Evolutionary conservation across 139 green algal species (phyloP).

Genomic region (Closterium sp.): DNA sequence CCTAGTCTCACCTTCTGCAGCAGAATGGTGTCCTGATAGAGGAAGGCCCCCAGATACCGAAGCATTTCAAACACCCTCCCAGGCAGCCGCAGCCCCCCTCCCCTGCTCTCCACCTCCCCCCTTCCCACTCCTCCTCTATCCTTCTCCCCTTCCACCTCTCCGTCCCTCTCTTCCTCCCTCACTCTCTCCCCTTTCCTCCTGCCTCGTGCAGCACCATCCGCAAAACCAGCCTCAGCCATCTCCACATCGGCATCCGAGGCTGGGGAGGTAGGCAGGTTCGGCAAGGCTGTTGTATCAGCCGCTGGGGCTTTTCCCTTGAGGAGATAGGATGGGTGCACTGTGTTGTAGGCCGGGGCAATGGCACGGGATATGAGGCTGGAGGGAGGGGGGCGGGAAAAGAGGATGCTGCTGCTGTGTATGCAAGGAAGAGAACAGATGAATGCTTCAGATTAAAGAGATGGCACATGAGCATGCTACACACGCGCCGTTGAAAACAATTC

Average conservation of each 20-base stretch:
- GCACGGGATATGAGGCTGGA: not conserved
- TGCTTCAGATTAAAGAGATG: too few relatives aligned
- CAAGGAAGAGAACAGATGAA: too few relatives aligned
- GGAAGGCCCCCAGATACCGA: conserved; percentile 33
- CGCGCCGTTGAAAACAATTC: not conserved
- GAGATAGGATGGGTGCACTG: not conserved
- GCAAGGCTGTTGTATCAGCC: too few relatives aligned
- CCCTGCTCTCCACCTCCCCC: not conserved
- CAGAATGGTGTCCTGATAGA: conserved; percentile 36
- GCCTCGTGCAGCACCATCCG: not conserved
- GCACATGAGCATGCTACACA: too few relatives aligned
- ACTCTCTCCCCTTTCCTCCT: not conserved
- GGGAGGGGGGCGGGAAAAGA: not conserved
- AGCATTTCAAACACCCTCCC: conserved; percentile 43
- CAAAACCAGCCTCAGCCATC: not conserved
- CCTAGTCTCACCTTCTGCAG: not conserved
- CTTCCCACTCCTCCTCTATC: conserved; percentile 18
- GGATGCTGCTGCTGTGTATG: not conserved
- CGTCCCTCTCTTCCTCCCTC: conserved; percentile 17
- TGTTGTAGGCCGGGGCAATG: not conserved
- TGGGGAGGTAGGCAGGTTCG: not conserved
- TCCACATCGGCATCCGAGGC: not conserved
- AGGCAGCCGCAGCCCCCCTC: not conserved
- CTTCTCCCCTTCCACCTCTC: conserved; percentile 1
- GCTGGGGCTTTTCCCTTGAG: too few relatives aligned